Conservation (phyloP, 2,329 filamentous ascomycete species). For the Oidium heveae region DNA sequence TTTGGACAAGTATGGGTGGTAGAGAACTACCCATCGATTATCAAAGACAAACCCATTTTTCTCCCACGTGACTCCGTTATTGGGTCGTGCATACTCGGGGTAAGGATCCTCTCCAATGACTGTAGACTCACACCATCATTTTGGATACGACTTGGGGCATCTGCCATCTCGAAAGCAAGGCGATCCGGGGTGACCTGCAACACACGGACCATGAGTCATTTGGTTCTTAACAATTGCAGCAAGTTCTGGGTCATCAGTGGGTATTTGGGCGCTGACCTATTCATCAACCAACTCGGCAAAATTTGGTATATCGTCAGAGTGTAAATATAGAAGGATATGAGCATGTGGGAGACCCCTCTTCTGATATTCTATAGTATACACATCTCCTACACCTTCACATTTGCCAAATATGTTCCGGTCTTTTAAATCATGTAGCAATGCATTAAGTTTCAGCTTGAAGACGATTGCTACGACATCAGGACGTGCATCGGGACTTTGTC, state of each 20-base stretch:
- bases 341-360: neutral
- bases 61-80: neutral
- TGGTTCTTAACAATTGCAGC: neutral
- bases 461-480: neutral
- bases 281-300: neutral
- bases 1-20: neutral
- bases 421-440: neutral
- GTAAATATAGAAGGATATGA: neutral
- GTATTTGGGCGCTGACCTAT: neutral
- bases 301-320: neutral
- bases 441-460: neutral
- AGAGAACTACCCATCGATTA: neutral
- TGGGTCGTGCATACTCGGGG: neutral
- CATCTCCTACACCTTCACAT: neutral
- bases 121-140: neutral
- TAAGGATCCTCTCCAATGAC: neutral
- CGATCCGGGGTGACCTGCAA: neutral
- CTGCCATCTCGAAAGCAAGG: neutral
- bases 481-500: neutral
- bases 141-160: neutral
- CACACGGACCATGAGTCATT: neutral
- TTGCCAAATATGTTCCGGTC: neutral
- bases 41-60: neutral
- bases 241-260: neutral
- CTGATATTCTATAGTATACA: neutral